Percentiles rank a stretch among this genome's conserved stretches.
phyloP scores from a whole-genome alignment of 2,329 filamentous ascomycete species.

The Alternaria gaisen region DNA sequence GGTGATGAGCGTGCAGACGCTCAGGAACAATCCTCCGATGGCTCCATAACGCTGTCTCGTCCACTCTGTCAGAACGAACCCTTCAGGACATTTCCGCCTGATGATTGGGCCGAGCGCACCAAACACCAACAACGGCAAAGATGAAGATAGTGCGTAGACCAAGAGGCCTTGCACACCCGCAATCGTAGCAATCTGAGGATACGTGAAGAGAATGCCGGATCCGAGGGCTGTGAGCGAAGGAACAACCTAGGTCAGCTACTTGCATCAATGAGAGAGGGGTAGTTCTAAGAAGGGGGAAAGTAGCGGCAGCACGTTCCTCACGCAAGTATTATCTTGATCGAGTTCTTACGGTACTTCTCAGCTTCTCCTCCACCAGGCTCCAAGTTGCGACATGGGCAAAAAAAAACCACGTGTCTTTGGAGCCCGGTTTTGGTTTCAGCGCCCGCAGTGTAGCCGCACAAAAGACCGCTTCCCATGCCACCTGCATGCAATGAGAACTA shows the following conservation, averaged over 20 bases:
- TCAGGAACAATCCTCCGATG: conserved; percentile 75
- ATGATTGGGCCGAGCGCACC: conserved; percentile 79
- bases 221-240: conserved; percentile 70
- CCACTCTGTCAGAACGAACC: conserved; percentile 87
- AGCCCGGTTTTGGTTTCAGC: conserved; percentile 62
- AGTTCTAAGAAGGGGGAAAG: conserved; percentile 50
- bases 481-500: conserved; percentile 1
- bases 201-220: conserved; percentile 83
- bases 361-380: conserved; percentile 65
- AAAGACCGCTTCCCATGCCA: conserved; percentile 27
- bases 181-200: conserved; percentile 81
- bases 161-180: conserved; percentile 80
- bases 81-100: conserved; percentile 79
- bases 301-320: conserved; percentile 97
- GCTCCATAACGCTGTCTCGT: conserved; percentile 79
- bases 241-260: conserved; percentile 46
- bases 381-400: conserved; percentile 8
- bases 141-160: conserved; percentile 76
- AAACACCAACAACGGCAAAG: conserved; percentile 77
- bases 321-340: conserved; percentile 99
- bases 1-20: conserved; percentile 79
- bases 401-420: conserved; percentile 11
- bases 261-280: conserved; percentile 31
- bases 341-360: conserved; percentile 97
- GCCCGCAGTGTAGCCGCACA: conserved; percentile 82